phyloP scores from a whole-genome alignment of 2,329 filamentous ascomycete species.

The Hyphodiscus sp. region DNA sequence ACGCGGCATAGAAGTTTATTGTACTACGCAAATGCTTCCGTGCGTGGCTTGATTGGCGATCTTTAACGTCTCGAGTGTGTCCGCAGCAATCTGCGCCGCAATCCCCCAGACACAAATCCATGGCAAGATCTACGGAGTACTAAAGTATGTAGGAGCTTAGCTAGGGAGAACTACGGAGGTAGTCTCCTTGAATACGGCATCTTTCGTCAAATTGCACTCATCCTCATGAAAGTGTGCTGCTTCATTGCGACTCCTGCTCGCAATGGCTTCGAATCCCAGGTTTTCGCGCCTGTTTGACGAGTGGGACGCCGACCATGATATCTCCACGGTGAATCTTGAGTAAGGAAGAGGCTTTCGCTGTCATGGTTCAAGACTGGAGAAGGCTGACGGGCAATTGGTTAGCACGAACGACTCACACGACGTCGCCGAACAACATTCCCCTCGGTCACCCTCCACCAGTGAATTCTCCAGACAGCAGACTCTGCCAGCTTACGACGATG shows the following conservation, averaged over 20 bases:
- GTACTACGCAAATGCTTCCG: too few relatives aligned
- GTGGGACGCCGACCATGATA: slow-evolving; percentile 6
- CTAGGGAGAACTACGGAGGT: too few relatives aligned
- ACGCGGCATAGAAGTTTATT: too few relatives aligned
- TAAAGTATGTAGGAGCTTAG: too few relatives aligned
- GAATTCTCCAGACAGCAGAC: neutral
- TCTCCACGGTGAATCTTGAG: slow-evolving; percentile 3
- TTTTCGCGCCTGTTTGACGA: slow-evolving; percentile 9
- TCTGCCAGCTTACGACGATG: neutral
- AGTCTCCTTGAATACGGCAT: too few relatives aligned
- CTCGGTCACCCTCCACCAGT: neutral
- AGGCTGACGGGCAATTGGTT: neutral
- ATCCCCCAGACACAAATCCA: too few relatives aligned
- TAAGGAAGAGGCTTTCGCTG: neutral
- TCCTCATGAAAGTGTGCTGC: neutral
- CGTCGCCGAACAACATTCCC: slow-evolving; percentile 1
- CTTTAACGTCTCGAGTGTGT: too few relatives aligned
- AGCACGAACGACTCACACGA: neutral
- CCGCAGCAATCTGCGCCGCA: too few relatives aligned
- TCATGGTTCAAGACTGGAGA: neutral
- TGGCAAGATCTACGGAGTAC: too few relatives aligned
- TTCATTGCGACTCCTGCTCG: neutral
- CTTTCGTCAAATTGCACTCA: neutral
- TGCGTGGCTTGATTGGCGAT: too few relatives aligned
- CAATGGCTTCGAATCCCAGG: neutral